These are phyloP conservation scores for Boletus fagicola DNA, from an alignment of 768 basidiomycete species.

Conservation along the genomic window DNA sequence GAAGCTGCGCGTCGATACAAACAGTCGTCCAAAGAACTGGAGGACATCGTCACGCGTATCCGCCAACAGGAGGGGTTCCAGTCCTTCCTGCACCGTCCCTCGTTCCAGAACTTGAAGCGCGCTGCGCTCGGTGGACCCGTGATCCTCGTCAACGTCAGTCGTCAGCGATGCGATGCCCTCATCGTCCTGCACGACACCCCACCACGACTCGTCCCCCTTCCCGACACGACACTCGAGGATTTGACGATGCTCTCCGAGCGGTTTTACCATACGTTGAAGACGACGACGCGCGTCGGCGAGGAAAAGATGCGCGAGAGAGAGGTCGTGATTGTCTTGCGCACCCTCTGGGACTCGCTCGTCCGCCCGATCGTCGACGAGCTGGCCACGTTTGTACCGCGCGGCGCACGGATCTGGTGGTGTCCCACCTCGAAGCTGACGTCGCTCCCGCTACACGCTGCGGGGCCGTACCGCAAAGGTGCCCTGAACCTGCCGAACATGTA, in stretches of 20 bases:
- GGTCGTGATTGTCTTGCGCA: constrained; percentile 13
- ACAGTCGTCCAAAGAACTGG: constrained; percentile 18
- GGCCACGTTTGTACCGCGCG: constrained; percentile 13
- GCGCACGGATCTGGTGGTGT: constrained; percentile 35
- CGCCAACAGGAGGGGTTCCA: constrained; percentile 28
- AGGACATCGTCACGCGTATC: constrained; percentile 21
- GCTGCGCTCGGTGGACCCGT: constrained; percentile 33
- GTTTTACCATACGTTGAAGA: constrained; percentile 7
- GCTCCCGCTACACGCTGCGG: constrained; percentile 35
- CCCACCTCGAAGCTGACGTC: constrained; percentile 32
- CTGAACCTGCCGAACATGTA: constrained; percentile 17
- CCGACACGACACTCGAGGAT: constrained; percentile 8
- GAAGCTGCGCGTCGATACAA: constrained; percentile 17
- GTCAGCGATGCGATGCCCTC: constrained; percentile 38
- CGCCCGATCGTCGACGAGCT: constrained; percentile 20
- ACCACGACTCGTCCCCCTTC: constrained; percentile 23
- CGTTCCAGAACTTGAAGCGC: constrained; percentile 16
- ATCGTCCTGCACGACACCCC: constrained; percentile 27
- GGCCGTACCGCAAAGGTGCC: constrained; percentile 22
- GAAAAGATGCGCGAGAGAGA: constrained; percentile 25
- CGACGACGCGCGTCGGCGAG: constrained; percentile 12
- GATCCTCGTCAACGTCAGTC: constrained; percentile 37
- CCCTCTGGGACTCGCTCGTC: constrained; percentile 28
- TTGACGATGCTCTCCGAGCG: constrained; percentile 7
- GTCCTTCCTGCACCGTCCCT: constrained; percentile 29